These are phyloP conservation scores for Ogataea degrootiae DNA, from an alignment of 805 yeast species.

Conservation along the genomic window DNA sequence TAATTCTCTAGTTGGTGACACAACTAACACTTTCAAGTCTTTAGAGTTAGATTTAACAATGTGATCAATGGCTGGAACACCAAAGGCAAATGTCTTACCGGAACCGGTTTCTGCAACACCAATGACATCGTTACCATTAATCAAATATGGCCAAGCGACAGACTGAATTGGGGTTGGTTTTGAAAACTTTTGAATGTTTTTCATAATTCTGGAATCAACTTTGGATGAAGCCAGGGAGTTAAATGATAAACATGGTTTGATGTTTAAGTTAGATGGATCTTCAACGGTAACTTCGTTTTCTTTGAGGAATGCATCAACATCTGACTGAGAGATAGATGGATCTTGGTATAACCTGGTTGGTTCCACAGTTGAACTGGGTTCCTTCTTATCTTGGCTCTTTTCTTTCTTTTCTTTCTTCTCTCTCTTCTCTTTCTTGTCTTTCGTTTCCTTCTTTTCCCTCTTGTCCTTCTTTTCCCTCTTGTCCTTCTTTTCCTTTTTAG, in stretches of 20 bases:
- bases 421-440: constrained; percentile 37
- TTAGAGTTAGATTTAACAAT: constrained; percentile 40
- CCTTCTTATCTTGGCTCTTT: constrained; percentile 20
- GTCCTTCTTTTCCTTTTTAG: constrained; percentile 24
- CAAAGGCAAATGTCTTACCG: constrained; percentile 96
- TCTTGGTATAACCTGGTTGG: constrained; percentile 12
- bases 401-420: constrained; percentile 34
- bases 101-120: constrained; percentile 99
- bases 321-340: constrained; percentile 39
- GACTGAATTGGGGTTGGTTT: constrained; percentile 96
- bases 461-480: constrained; percentile 25
- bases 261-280: constrained; percentile 47
- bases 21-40: constrained; percentile 71
- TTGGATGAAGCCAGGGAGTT: constrained; percentile 42
- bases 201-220: constrained; percentile 50
- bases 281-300: constrained; percentile 78
- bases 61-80: constrained; percentile 90
- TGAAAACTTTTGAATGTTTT: constrained; percentile 66
- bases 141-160: constrained; percentile 87
- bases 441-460: constrained; percentile 32
- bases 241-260: constrained; percentile 71
- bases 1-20: constrained; percentile 96
- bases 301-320: constrained; percentile 55
- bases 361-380: constrained; percentile 18
- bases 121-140: constrained; percentile 76